A percentile compares a stretch with the other conserved stretches of the same genome.
phyloP scores from a whole-genome alignment of 345 rosid genomes.

The Populus deltoides region DNA sequence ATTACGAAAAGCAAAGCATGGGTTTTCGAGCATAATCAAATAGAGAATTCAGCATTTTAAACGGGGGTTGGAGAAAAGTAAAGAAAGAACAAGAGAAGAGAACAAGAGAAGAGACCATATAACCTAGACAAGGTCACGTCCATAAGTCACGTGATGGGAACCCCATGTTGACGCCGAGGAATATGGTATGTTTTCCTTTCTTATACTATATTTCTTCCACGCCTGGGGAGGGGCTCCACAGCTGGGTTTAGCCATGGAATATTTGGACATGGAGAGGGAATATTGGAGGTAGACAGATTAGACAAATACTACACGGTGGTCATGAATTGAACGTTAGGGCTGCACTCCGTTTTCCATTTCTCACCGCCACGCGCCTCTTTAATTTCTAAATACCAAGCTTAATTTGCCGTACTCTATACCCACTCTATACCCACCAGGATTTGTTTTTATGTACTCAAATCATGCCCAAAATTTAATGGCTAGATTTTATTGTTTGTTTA shows the following conservation, averaged over 20 bases:
- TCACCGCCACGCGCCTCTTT: slow-evolving; percentile 13
- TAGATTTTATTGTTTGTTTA: no score
- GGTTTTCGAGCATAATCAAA: slow-evolving; percentile 2
- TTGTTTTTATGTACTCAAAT: no score
- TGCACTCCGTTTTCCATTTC: neutral
- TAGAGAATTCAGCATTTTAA: slow-evolving; percentile 6
- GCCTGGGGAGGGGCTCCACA: slow-evolving; percentile 48
- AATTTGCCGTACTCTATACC: neutral
- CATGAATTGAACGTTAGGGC: slow-evolving; percentile 9
- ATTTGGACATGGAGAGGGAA: slow-evolving; percentile 60
- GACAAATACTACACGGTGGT: slow-evolving; percentile 59
- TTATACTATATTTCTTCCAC: slow-evolving; percentile 3
- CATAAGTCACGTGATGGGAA: slow-evolving; percentile 56
- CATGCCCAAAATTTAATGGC: no score
- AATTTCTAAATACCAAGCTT: neutral
- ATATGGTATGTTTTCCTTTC: slow-evolving; percentile 28
- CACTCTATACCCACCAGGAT: no score
- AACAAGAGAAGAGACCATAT: slow-evolving; percentile 27
- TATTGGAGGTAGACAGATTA: slow-evolving; percentile 40
- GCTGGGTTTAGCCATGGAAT: slow-evolving; percentile 32
- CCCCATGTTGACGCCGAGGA: slow-evolving; percentile 72
- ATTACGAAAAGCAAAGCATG: slow-evolving; percentile 5
- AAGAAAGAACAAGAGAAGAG: slow-evolving; percentile 20
- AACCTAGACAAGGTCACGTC: slow-evolving; percentile 39
- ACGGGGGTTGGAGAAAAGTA: neutral